Evolutionary conservation across 73 alveolate species (phyloP), one percentile per base, ranked within the genome.

Genomic region (Stentor coeruleus): DNA sequence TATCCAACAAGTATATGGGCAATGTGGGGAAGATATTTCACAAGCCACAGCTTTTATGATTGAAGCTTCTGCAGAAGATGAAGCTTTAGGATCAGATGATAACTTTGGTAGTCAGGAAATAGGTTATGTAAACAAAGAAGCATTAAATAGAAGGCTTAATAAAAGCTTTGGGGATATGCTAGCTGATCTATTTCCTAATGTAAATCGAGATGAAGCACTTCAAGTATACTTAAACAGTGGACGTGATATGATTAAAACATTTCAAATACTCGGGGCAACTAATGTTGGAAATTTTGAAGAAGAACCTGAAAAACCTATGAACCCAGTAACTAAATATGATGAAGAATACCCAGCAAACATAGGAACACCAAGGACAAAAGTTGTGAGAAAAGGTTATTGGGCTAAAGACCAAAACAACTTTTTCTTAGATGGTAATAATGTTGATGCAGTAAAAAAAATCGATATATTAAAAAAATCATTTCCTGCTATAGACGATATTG

Each of bases 101-200:
- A 66, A 38, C 85, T 81, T 85, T 89, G 59, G 86, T 77, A 72
- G 84, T 89, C 58, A 81, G 73, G 79, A 85, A 75, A 14, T 82
- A 81, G 89, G 76, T 79, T 84, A 26, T 33, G 79, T 66, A 0
- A 66, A 66, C 37, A 66, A 31, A 1, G 49, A 66, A 33, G 79
- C 79, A 66, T 33, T 66, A 15, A 33, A 31, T 20, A 20, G 79
- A 20, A 66, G 79, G 37, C 0, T 20, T 0, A 31, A 66, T 40
- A 26, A 20, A 11, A 31, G 33, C n/a, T 20, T 20, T 1, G 40
- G 11, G 0, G 79, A 66, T 14, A 66, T 66, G 79, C 20, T 66
- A 26, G n/a, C 0, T 66, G 79, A 31, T 26, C n/a, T 66, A 11
- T 66, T 66, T 31, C 79, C 79, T 20, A 66, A 66, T 66, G 37